Conservation (phyloP, 1,284 basidiomycete genomes). For the Takashimella koratensis region DNA sequence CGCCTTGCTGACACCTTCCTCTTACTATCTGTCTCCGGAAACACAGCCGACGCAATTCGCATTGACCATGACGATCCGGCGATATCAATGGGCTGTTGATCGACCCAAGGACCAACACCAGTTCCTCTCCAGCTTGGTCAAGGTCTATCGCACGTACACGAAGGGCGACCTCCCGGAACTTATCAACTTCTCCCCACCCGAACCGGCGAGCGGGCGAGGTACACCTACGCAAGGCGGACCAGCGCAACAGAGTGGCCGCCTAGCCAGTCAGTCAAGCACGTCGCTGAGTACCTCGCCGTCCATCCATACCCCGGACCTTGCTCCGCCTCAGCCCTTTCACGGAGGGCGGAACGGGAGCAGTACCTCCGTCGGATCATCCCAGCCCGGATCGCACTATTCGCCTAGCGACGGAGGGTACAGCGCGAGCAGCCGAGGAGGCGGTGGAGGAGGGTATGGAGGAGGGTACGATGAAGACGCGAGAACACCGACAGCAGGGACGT, state of each 20-base stretch:
- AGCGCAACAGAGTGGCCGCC: too few relatives aligned
- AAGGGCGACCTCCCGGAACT: constrained; percentile 54
- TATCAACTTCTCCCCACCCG: constrained; percentile 35
- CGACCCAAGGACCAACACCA: constrained; percentile 62
- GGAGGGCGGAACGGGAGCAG: not conserved
- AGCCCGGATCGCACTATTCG: not conserved
- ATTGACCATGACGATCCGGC: constrained; percentile 69
- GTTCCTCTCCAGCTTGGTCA: constrained; percentile 66
- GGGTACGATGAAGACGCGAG: constrained; percentile 19
- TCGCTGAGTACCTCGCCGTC: not conserved
- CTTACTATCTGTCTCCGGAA: constrained; percentile 5
- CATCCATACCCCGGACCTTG: not conserved
- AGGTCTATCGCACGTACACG: constrained; percentile 64
- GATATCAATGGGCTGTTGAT: constrained; percentile 84
- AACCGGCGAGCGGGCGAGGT: constrained; percentile 5
- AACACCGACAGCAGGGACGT: constrained; percentile 8
- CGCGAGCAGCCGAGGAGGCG: not conserved
- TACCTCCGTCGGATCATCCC: not conserved
- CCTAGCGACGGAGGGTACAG: not conserved
- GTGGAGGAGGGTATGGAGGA: not conserved
- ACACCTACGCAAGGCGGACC: not conserved
- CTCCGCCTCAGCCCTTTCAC: not conserved
- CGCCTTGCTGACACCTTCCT: not conserved
- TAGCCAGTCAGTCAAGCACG: not conserved
- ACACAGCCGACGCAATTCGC: constrained; percentile 66